Evolutionary conservation across 768 basidiomycete genomes (phyloP), one percentile per base, ranked within the genome.

Genomic region (Boletus edulis): DNA sequence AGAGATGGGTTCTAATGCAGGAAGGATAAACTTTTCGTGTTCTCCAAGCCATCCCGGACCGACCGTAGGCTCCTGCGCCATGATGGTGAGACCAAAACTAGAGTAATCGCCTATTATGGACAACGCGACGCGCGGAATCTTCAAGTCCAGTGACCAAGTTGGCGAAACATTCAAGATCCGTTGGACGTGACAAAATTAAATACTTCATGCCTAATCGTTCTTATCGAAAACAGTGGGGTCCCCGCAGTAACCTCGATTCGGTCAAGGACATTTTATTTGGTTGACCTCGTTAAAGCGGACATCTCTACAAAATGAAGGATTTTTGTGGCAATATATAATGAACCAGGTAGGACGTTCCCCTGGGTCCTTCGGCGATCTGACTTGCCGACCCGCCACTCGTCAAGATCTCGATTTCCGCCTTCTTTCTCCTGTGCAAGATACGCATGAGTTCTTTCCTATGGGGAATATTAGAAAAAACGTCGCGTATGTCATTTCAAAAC

Each of bases 351-450:
- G 63, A 51, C 13, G 58, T 46, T 31, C 61, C 61, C n/a, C 50
- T 57, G 22, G 20, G 45, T 15, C 47, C 57, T 38, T 56, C 59
- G 12, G 9, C 17, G 5, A 13, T 41, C 22, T 48, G 58, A 43
- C 32, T 34, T 44, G 39, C 56, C 7, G 52, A 46, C 34, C 51
- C 44, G 11, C 51, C 46, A 7, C 54, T 51, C 12, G 67, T 32
- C 58, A 91, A 65, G 40, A 90, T 77, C 67, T 98, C 92, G 45
- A 95, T 95, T 71, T 98, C 96, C 4, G 95, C 95, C 71, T 98
- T 98, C 43, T 86, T 83, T n/a, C 90, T 82, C 5, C 73, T 76
- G 65, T 89, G 85, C 35, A 98, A 70, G 81, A 97, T 91, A 59
- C 83, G 77, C 68, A 78, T 78, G 3, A 98, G 81, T 64, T 96